Evolutionary conservation across 176 grass and related monocot genomes (phyloP).

Genomic region (Oropetium thomaeum): DNA sequence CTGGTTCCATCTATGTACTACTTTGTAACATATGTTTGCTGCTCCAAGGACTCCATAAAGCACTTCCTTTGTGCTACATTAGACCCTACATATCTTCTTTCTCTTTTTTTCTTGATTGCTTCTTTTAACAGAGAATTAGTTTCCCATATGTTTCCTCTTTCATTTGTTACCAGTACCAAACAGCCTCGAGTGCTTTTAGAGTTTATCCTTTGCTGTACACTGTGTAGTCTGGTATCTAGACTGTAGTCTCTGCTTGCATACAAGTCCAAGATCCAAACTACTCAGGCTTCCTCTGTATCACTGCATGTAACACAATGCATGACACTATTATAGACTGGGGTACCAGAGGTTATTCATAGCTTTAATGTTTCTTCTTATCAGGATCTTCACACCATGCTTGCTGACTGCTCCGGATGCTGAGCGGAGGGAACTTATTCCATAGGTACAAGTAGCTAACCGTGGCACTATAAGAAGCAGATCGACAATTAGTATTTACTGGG

Average conservation of each 20-base stretch:
- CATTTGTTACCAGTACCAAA: neutral
- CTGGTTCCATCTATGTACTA: constrained; percentile 3
- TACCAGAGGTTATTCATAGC: neutral
- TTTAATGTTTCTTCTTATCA: constrained; percentile 26
- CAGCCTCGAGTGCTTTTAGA: neutral
- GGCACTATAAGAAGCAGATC: constrained; percentile 25
- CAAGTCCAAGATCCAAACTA: neutral
- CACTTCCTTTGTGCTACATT: neutral
- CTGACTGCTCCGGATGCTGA: constrained; percentile 31
- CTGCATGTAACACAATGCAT: neutral
- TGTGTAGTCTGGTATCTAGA: too few relatives aligned
- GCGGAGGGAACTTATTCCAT: constrained; percentile 17
- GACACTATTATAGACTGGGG: neutral
- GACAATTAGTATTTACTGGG: constrained; percentile 22
- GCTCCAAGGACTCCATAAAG: too few relatives aligned
- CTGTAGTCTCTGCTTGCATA: neutral
- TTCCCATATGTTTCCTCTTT: neutral
- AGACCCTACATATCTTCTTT: too few relatives aligned
- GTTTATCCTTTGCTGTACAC: neutral
- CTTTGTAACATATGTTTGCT: neutral
- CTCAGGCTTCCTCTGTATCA: neutral
- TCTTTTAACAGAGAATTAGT: neutral
- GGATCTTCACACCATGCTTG: constrained; percentile 12
- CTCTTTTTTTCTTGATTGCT: neutral
- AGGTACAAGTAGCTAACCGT: constrained; percentile 41